phyloP scores from a whole-genome alignment of 1,284 basidiomycete species.

The Ceratobasidium sp. region DNA sequence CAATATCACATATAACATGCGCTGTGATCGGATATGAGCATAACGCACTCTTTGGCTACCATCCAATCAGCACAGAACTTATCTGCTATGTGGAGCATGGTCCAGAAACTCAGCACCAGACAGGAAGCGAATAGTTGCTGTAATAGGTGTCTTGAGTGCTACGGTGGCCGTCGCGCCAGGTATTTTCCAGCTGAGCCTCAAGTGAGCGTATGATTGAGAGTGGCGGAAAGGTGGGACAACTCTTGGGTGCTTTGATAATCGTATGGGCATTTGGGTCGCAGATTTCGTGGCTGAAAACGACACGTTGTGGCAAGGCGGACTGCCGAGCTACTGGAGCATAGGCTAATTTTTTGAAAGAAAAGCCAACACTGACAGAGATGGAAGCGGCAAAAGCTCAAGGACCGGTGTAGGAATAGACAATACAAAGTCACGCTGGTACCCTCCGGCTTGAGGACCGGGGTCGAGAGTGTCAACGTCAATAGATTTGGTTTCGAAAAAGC shows the following conservation, averaged over 20 bases:
- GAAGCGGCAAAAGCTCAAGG: background rate
- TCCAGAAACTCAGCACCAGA: slow-evolving; percentile 1
- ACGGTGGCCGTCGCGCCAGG: background rate
- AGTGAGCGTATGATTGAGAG: background rate
- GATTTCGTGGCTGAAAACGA: background rate
- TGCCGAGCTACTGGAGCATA: no score
- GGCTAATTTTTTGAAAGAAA: no score
- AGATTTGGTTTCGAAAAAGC: background rate
- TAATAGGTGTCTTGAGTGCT: background rate
- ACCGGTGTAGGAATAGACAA: background rate
- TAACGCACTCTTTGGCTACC: slow-evolving; percentile 1
- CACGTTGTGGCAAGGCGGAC: background rate
- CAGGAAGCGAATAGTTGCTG: background rate
- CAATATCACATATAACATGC: no score
- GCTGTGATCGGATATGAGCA: no score
- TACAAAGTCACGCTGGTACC: background rate
- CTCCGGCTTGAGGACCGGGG: background rate
- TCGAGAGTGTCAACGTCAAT: background rate
- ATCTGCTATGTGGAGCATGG: background rate
- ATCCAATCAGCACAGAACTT: background rate
- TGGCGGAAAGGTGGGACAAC: background rate
- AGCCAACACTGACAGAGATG: background rate
- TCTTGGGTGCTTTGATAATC: background rate
- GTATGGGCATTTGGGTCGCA: slow-evolving; percentile 3
- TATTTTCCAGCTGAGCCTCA: background rate